Percentiles rank a stretch among this genome's conserved stretches.
Evolutionary conservation across 1,284 basidiomycete genomes (phyloP).

Genomic region (Ganoderma sinense): DNA sequence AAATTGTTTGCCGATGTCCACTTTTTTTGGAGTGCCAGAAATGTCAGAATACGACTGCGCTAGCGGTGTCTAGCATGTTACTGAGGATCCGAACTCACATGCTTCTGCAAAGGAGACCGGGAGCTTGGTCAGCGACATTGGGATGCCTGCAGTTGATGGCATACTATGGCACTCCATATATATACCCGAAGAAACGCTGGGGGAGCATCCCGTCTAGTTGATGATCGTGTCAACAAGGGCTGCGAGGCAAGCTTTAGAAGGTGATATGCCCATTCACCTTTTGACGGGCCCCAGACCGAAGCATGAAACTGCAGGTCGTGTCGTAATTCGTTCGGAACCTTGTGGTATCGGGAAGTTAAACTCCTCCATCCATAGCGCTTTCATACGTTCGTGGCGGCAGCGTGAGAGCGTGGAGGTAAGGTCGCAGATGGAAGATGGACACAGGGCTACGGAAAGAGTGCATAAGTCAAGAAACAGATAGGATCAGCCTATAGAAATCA

Average conservation of each 20-base stretch:
- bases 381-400: no score
- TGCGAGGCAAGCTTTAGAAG: not conserved
- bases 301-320: not conserved
- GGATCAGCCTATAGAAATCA: no score
- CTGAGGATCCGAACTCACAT: not conserved
- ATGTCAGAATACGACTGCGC: not conserved
- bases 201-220: not conserved
- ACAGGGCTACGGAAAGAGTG: no score
- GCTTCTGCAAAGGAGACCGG: not conserved
- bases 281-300: not conserved
- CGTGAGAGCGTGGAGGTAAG: no score
- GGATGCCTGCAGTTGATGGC: no score
- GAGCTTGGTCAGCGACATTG: not conserved
- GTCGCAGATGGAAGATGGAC: no score
- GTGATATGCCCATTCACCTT: not conserved
- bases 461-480: no score
- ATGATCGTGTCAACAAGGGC: not conserved
- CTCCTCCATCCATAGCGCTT: not conserved
- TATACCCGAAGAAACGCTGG: not conserved
- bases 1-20: slow-evolving; percentile 1
- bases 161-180: not conserved
- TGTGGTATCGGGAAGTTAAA: not conserved
- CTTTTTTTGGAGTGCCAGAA: not conserved
- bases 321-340: not conserved
- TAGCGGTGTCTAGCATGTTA: not conserved